Conservation (phyloP, 1,284 basidiomycete genomes). For the Kalmanozyma brasiliensis region DNA sequence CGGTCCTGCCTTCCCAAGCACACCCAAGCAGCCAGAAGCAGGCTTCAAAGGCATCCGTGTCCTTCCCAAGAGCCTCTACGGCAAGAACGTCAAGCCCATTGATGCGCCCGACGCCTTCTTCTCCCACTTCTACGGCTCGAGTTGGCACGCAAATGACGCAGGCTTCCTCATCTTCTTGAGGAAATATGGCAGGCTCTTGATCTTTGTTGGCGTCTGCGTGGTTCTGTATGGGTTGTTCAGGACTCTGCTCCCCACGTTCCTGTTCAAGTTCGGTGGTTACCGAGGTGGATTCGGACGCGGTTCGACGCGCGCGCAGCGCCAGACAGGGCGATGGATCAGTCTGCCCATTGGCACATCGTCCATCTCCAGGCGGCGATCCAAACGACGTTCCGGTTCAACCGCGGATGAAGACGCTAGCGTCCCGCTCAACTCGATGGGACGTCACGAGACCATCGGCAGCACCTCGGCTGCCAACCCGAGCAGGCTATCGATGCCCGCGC, state of each 20-base stretch:
- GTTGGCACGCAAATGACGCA: constrained; percentile 75
- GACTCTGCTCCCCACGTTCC: constrained; percentile 36
- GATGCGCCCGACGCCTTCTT: constrained; percentile 89
- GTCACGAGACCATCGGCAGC: constrained; percentile 14
- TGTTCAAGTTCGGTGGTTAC: constrained; percentile 21
- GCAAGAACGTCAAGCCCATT: constrained; percentile 87
- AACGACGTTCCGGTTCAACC: constrained; percentile 17
- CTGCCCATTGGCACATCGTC: constrained; percentile 35
- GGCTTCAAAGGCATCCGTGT: constrained; percentile 75
- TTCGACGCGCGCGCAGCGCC: constrained; percentile 1
- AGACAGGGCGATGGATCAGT: constrained; percentile 42
- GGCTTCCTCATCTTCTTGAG: constrained; percentile 66
- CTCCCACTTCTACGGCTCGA: constrained; percentile 92
- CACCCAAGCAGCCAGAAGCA: constrained; percentile 79
- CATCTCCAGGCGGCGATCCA: constrained; percentile 16
- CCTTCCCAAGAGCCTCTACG: constrained; percentile 91
- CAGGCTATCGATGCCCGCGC: constrained; percentile 38
- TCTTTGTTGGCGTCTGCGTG: constrained; percentile 51
- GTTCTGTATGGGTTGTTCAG: constrained; percentile 44
- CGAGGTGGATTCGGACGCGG: constrained; percentile 24
- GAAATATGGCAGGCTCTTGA: constrained; percentile 58
- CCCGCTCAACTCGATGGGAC: constrained; percentile 15
- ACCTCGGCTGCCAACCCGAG: constrained; percentile 32
- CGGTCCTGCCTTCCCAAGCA: constrained; percentile 92
- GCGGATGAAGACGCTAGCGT: constrained; percentile 32